Evolutionary conservation across 345 rosid species (phyloP).

Genomic region (Gossypium mustelinum): DNA sequence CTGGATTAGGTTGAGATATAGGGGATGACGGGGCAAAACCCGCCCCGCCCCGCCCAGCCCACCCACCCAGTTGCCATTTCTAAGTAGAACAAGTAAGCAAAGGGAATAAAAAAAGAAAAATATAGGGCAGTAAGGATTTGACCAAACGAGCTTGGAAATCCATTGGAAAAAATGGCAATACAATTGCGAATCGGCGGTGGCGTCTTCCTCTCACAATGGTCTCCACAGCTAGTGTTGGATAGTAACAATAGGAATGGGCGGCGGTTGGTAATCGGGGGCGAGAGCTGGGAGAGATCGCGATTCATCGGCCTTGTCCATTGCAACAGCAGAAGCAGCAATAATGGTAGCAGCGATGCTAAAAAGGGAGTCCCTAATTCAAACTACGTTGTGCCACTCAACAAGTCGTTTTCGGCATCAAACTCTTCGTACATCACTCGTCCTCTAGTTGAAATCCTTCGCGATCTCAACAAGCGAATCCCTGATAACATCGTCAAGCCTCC

Average conservation of each 20-base stretch:
- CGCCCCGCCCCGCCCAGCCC: too few species aligned
- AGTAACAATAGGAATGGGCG: not conserved
- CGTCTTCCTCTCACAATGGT: not conserved
- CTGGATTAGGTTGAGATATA: too few species aligned
- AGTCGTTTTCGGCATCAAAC: conserved; percentile 35
- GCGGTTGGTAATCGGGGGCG: not conserved
- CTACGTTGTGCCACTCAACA: conserved; percentile 91
- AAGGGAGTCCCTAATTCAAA: conserved; percentile 73
- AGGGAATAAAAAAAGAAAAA: not conserved
- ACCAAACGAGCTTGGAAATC: not conserved
- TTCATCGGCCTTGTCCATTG: conserved; percentile 17
- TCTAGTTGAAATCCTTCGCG: conserved; percentile 89
- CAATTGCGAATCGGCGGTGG: not conserved
- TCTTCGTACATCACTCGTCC: conserved; percentile 64
- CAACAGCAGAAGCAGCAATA: conserved; percentile 12
- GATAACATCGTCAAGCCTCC: conserved; percentile 62
- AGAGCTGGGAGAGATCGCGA: not conserved
- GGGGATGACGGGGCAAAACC: too few species aligned
- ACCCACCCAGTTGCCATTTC: too few species aligned
- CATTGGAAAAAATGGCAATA: not conserved
- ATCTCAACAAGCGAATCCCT: conserved; percentile 91
- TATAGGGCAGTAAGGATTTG: not conserved
- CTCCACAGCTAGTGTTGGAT: not conserved
- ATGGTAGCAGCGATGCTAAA: conserved; percentile 27
- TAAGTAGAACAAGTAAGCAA: not conserved